Conservation (phyloP, 2,329 filamentous ascomycete genomes). For the Podosphaera aphanis region DNA sequence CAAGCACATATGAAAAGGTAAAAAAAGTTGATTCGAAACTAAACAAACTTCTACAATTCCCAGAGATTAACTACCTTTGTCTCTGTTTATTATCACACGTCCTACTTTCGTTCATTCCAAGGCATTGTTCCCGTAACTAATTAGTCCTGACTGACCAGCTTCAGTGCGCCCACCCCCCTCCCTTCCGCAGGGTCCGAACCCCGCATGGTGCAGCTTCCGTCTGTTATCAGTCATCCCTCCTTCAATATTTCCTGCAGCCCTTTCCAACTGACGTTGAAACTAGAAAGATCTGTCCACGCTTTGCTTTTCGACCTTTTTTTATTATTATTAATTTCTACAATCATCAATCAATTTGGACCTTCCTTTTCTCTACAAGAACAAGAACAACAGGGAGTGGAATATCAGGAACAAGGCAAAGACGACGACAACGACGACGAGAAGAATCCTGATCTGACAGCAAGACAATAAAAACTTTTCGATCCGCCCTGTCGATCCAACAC, state of each 20-base stretch:
- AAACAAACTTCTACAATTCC: no score
- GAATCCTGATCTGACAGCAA: background rate
- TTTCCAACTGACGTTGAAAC: background rate
- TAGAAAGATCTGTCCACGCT: background rate
- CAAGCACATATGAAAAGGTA: no score
- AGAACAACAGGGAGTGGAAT: background rate
- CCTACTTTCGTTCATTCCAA: background rate
- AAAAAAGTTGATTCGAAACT: no score
- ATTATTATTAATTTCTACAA: no score
- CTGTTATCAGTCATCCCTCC: conserved; percentile 1
- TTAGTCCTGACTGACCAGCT: no score
- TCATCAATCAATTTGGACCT: background rate
- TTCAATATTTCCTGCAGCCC: background rate
- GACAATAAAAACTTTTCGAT: background rate
- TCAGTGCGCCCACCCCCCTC: background rate
- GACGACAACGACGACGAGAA: background rate
- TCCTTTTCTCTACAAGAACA: background rate
- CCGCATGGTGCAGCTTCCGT: conserved; percentile 1
- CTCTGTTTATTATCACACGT: no score
- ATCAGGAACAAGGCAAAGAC: background rate
- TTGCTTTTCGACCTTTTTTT: background rate
- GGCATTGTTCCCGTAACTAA: background rate
- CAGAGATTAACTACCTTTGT: no score
- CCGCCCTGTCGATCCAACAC: background rate
- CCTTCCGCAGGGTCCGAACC: conserved; percentile 1